phyloP scores from a whole-genome alignment of 139 green algal genomes.

The Micromonas pusilla region DNA sequence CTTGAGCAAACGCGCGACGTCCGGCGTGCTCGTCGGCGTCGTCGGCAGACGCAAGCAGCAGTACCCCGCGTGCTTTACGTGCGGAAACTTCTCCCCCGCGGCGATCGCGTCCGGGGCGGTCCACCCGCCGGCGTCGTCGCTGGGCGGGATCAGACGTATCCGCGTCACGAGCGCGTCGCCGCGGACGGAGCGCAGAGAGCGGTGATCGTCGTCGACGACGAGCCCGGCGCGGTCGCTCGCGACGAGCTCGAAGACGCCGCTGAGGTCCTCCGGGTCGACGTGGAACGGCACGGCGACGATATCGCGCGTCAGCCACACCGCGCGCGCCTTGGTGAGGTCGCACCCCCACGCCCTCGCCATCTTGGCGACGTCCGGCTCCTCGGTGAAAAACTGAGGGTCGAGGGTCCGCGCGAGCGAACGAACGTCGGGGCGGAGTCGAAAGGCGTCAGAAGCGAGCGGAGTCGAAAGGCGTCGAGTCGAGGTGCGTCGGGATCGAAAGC shows the following conservation, averaged over 20 bases:
- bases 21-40: constrained; percentile 2
- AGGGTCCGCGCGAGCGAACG: too few species aligned
- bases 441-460: neutral
- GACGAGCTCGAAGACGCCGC: neutral
- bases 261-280: neutral
- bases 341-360: neutral
- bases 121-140: constrained; percentile 24
- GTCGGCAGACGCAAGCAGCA: constrained; percentile 36
- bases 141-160: neutral
- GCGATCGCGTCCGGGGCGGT: constrained; percentile 31
- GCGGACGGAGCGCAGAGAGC: neutral
- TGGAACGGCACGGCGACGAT: neutral
- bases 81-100: constrained; percentile 49
- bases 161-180: neutral
- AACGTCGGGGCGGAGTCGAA: too few species aligned
- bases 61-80: constrained; percentile 53
- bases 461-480: neutral
- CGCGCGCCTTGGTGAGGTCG: constrained; percentile 22
- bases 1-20: constrained; percentile 33
- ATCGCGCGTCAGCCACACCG: constrained; percentile 30
- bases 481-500: neutral
- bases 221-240: neutral
- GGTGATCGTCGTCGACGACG: neutral
- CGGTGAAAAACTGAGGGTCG: too few species aligned
- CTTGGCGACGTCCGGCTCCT: neutral